Conservation (phyloP, 352 stramenopile genomes). For the Phytophthora litchii region DNA sequence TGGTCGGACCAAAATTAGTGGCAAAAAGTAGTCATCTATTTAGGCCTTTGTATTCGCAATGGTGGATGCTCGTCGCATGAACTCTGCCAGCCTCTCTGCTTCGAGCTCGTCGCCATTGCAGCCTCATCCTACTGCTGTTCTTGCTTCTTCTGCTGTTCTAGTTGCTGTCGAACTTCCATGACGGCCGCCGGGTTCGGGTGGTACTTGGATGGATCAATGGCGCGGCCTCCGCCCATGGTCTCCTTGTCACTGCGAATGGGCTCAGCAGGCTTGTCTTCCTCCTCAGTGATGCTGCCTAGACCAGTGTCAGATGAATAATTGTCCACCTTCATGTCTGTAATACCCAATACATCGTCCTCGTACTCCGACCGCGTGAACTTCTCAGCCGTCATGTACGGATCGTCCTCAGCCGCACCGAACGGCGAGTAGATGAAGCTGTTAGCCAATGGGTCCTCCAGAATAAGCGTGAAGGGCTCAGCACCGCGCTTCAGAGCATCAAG, state of each 20-base stretch:
- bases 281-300: constrained; percentile 43
- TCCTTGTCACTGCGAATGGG: constrained; percentile 67
- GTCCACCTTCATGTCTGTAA: constrained; percentile 94
- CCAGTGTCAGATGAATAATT: constrained; percentile 56
- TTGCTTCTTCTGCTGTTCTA: constrained; percentile 35
- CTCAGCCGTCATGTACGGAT: constrained; percentile 74
- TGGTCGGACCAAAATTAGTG: constrained; percentile 7
- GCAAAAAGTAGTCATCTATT: constrained; percentile 38
- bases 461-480: constrained; percentile 84
- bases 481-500: constrained; percentile 66
- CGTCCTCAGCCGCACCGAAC: constrained; percentile 51
- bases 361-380: constrained; percentile 89
- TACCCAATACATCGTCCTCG: constrained; percentile 92
- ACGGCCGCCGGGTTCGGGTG: constrained; percentile 68
- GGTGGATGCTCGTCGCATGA: constrained; percentile 24
- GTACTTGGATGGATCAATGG: constrained; percentile 61
- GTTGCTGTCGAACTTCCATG: constrained; percentile 60
- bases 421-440: constrained; percentile 92
- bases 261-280: constrained; percentile 37
- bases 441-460: constrained; percentile 90
- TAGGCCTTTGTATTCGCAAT: constrained; percentile 33
- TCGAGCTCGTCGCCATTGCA: constrained; percentile 25
- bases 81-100: constrained; percentile 16
- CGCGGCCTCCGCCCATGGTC: constrained; percentile 57
- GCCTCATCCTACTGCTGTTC: constrained; percentile 40